A percentile compares a stretch with the other conserved stretches of the same genome.
Conservation (phyloP, 2,329 filamentous ascomycete genomes). For the Xylaria digitata region DNA sequence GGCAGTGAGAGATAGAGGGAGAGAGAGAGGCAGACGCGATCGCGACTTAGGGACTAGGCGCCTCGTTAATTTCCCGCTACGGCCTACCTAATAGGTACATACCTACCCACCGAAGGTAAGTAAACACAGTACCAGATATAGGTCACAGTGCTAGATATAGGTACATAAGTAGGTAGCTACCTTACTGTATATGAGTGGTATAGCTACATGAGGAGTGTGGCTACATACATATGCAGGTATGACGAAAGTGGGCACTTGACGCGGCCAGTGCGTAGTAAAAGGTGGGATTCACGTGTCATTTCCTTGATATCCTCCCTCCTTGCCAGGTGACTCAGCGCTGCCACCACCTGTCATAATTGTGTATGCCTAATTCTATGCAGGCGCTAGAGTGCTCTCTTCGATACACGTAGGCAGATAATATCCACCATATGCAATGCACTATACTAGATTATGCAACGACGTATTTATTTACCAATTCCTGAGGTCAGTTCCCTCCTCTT, state of each 20-base stretch:
- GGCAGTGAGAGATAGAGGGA: too few relatives aligned
- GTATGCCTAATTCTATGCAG: neutral
- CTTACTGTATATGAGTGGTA: too few relatives aligned
- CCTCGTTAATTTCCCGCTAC: slow-evolving; percentile 27
- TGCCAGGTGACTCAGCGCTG: slow-evolving; percentile 14
- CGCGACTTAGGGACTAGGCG: slow-evolving; percentile 38
- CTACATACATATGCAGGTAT: slow-evolving; percentile 7
- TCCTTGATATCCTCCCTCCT: neutral
- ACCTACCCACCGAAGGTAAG: slow-evolving; percentile 4
- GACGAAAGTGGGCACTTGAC: slow-evolving; percentile 5
- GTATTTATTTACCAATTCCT: neutral
- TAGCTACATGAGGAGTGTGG: too few relatives aligned
- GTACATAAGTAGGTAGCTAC: too few relatives aligned
- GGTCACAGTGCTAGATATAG: too few relatives aligned
- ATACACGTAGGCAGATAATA: neutral
- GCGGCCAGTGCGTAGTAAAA: neutral
- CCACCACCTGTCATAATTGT: slow-evolving; percentile 1
- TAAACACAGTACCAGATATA: slow-evolving; percentile 11
- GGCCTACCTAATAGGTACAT: neutral
- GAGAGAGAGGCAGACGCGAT: slow-evolving; percentile 34
- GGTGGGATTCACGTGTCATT: slow-evolving; percentile 35
- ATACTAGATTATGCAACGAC: slow-evolving; percentile 2
- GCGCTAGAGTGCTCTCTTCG: neutral
- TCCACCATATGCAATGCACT: slow-evolving; percentile 2
- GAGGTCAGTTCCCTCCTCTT: neutral